A percentile compares a stretch with the other conserved stretches of the same genome.
Conservation (phyloP, 257 asterid genomes). For the Agastache rugosa region DNA sequence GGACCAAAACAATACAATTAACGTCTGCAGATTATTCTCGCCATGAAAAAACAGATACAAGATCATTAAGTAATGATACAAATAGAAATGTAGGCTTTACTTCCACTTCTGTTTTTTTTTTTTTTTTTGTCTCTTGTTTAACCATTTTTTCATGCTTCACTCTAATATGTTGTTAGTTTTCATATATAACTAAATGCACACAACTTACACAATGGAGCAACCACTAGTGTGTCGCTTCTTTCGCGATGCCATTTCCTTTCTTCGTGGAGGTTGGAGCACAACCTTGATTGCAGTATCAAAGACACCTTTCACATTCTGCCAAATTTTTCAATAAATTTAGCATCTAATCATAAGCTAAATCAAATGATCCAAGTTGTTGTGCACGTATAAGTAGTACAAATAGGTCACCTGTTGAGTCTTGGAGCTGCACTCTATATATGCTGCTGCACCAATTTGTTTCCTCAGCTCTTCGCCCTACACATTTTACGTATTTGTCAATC, state of each 20-base stretch:
- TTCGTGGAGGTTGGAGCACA: conserved; percentile 92
- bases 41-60: neutral
- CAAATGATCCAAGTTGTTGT: neutral
- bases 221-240: conserved; percentile 68
- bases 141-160: neutral
- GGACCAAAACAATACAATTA: neutral
- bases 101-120: too few species aligned
- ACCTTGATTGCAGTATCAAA: conserved; percentile 92
- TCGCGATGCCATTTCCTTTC: conserved; percentile 63
- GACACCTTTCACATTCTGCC: conserved; percentile 92
- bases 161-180: neutral
- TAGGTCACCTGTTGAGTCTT: conserved; percentile 87
- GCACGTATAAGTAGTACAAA: neutral
- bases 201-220: conserved; percentile 84
- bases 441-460: conserved; percentile 96
- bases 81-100: too few species aligned
- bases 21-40: neutral
- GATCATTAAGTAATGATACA: too few species aligned
- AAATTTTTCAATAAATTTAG: conserved; percentile 18
- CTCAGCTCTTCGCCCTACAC: conserved; percentile 93
- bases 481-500: conserved; percentile 3
- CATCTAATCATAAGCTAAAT: neutral
- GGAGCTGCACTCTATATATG: conserved; percentile 97
- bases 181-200: neutral
- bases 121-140: neutral